Evolutionary conservation across 1,284 basidiomycete species (phyloP), one percentile per base, ranked within the genome.

Genomic region (Abortiporus biennis): DNA sequence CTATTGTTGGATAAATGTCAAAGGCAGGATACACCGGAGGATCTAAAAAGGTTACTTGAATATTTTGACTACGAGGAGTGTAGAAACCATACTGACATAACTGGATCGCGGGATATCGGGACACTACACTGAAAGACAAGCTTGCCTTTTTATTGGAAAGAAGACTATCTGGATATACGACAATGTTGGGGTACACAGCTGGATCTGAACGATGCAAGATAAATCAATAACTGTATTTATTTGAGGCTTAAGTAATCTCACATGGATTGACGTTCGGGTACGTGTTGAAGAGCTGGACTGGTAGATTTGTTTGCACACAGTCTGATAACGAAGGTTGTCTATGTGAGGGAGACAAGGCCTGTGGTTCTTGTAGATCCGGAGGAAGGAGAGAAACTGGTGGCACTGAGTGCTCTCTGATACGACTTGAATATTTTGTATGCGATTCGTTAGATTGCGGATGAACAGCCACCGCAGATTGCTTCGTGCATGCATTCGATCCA

Each of bases 21-120:
- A 66, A 54, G 53, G 61, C 36, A 23, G 71, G 69, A 49, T 74
- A 75, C n/a, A 51, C 51, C 8, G 52, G 40, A 12, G 50, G 54
- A 42, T 58, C 56, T 59, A 36, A 3, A 8, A n/a, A 36, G 33
- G 27, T 17, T 19, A 37, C 15, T 9, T 4, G 19, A 33, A 32
- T 6, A 8, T 19, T 24, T 24, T 12, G 15, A 37, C 21, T n/a
- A 22, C 15, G 27, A 19, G 19, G 24, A 34, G 29, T 25, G 16
- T n/a, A 36, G 6, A 19, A 22, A 39, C 21, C 47, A 31, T 30
- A 47, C 48, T 47, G 32, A 51, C 40, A n/a, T n/a, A n/a, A n/a
- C 6, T 45, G 29, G 5, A 48, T n/a, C 21, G 15, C 32, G 16
- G 47, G 44, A 37, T 49, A 49, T 16, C 16, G 30, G 13, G 29